Conservation (phyloP, 2,329 filamentous ascomycete genomes). For the Calonectria honghensis region DNA sequence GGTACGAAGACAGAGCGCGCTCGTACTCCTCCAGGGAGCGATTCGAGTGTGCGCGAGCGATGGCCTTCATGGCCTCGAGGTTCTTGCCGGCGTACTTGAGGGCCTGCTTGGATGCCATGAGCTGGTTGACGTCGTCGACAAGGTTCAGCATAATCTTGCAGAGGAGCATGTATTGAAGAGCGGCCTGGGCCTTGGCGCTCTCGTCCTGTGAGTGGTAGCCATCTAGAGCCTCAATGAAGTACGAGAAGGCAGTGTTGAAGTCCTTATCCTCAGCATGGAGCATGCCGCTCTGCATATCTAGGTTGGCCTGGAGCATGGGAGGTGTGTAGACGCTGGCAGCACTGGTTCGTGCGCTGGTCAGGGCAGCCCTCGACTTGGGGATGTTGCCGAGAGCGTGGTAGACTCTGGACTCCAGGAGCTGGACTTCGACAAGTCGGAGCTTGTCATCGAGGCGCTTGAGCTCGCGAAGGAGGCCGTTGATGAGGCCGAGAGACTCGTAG, state of each 20-base stretch:
- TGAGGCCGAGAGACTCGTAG: conserved; percentile 96
- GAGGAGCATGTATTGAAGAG: conserved; percentile 98
- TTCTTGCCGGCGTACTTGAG: conserved; percentile 96
- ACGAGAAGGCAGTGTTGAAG: conserved; percentile 98
- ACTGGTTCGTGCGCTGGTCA: conserved; percentile 95
- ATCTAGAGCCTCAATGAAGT: conserved; percentile 99
- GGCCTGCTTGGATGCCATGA: conserved; percentile 97
- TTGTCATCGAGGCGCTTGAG: conserved; percentile 99
- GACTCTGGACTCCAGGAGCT: conserved; percentile 95
- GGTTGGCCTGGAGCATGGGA: conserved; percentile 92
- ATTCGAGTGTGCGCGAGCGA: conserved; percentile 95
- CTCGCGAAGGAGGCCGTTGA: conserved; percentile 96
- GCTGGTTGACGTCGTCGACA: conserved; percentile 94
- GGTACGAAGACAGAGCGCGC: conserved; percentile 90
- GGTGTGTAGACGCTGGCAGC: conserved; percentile 98
- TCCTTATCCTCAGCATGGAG: conserved; percentile 98
- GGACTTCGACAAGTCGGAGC: conserved; percentile 96
- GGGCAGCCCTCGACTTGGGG: conserved; percentile 93
- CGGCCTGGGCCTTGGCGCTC: conserved; percentile 91
- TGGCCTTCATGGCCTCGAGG: conserved; percentile 99
- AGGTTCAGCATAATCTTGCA: conserved; percentile 99
- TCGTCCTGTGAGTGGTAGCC: conserved; percentile 97
- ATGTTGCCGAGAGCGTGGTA: conserved; percentile 99
- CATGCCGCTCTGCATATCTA: conserved; percentile 99
- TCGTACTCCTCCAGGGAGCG: conserved; percentile 98